A percentile compares a stretch with the other conserved stretches of the same genome.
phyloP scores from a whole-genome alignment of 495 filamentous ascomycete species.

The Penicillium salamii region DNA sequence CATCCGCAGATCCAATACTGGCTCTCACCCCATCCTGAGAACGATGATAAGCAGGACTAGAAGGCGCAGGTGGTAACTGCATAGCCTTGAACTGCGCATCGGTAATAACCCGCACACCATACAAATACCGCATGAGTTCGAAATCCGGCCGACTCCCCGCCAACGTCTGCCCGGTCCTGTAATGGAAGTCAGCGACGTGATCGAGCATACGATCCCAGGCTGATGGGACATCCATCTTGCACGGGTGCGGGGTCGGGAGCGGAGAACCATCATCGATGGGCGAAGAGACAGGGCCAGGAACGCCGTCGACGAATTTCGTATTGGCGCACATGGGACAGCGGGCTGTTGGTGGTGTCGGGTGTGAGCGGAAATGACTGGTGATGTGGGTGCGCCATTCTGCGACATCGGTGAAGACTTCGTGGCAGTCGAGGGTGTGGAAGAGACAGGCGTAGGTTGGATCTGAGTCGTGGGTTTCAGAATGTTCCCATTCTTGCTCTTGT shows the following conservation, averaged over 20 bases:
- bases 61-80: conserved; percentile 41
- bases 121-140: conserved; percentile 47
- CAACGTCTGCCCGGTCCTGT: conserved; percentile 38
- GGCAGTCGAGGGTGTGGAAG: conserved; percentile 45
- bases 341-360: conserved; percentile 35
- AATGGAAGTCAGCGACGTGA: conserved; percentile 38
- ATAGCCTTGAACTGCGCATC: conserved; percentile 47
- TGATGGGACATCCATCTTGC: conserved; percentile 2
- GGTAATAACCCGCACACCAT: conserved; percentile 38
- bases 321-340: conserved; percentile 40
- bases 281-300: conserved; percentile 7
- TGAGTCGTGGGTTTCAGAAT: too few species aligned
- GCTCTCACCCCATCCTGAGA: conserved; percentile 41
- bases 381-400: conserved; percentile 42
- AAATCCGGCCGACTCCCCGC: conserved; percentile 42
- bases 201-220: conserved; percentile 42
- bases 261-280: not conserved
- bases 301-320: conserved; percentile 30
- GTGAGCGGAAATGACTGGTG: conserved; percentile 41
- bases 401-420: conserved; percentile 35
- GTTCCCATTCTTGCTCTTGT: too few species aligned
- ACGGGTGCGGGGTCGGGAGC: too few species aligned
- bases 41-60: conserved; percentile 44
- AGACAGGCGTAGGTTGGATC: conserved; percentile 36
- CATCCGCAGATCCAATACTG: conserved; percentile 44